Evolutionary conservation across 2,329 filamentous ascomycete species (phyloP).

Genomic region (Ophiocordyceps robertsii): DNA sequence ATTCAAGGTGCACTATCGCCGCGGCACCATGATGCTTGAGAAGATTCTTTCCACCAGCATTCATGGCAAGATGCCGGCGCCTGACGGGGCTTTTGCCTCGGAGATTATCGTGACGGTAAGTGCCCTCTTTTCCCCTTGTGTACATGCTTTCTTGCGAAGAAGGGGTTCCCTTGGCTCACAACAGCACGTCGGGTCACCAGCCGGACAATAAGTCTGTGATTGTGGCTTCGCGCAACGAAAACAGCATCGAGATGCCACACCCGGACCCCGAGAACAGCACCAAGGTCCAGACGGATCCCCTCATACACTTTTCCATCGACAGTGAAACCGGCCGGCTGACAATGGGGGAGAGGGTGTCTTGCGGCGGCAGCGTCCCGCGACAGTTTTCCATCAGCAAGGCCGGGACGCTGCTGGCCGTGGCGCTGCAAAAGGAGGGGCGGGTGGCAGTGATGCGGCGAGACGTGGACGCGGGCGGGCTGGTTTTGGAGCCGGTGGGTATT

Average conservation of each 20-base stretch:
- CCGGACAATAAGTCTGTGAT: conserved; percentile 49
- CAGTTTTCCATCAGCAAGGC: conserved; percentile 54
- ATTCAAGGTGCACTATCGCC: conserved; percentile 40
- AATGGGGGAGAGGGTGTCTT: conserved; percentile 43
- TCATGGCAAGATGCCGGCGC: conserved; percentile 29
- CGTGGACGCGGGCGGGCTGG: conserved; percentile 42
- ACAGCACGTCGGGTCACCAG: conserved; percentile 16
- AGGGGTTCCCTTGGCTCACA: no score
- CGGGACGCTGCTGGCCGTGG: conserved; percentile 52
- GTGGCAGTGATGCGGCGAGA: conserved; percentile 51
- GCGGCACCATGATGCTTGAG: conserved; percentile 26
- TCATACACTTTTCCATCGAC: conserved; percentile 49
- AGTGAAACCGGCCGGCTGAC: conserved; percentile 37
- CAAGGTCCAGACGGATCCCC: conserved; percentile 43
- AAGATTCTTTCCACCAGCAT: conserved; percentile 33
- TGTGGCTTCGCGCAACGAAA: conserved; percentile 54
- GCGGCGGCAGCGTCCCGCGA: conserved; percentile 51
- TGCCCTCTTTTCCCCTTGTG: conserved; percentile 3
- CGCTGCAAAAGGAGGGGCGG: conserved; percentile 44
- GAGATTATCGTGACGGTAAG: conserved; percentile 47
- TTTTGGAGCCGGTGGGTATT: conserved; percentile 25
- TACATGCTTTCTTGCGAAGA: background rate
- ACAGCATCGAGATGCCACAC: conserved; percentile 33
- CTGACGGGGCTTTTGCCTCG: conserved; percentile 30
- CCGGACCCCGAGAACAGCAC: conserved; percentile 27